A percentile compares a stretch with the other conserved stretches of the same genome.
phyloP scores from a whole-genome alignment of 1,139 yeast genomes.

The Kazachstania sp. region DNA sequence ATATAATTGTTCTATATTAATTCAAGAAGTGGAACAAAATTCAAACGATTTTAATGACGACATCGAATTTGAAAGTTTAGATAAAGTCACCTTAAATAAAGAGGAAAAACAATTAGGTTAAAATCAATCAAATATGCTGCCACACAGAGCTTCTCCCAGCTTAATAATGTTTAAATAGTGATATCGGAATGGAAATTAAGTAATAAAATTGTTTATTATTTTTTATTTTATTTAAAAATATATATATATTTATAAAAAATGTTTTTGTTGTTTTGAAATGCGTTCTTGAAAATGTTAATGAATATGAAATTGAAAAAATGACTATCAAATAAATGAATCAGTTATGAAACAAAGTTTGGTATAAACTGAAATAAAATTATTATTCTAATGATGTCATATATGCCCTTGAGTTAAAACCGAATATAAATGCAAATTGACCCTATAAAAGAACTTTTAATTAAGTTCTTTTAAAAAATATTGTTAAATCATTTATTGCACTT shows the following conservation, averaged over 20 bases:
- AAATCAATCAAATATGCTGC: no score
- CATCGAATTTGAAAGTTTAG: constrained; percentile 3
- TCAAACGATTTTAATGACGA: neutral
- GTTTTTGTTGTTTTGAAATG: no score
- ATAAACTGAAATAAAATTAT: no score
- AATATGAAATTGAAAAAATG: neutral
- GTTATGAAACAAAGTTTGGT: neutral
- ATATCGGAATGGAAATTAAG: no score
- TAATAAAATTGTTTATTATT: neutral
- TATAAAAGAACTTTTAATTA: neutral
- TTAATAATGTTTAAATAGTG: neutral
- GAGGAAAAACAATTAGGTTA: constrained; percentile 15
- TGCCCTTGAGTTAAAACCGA: neutral
- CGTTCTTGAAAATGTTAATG: neutral
- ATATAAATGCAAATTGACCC: neutral
- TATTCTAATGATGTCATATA: neutral
- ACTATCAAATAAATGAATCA: neutral
- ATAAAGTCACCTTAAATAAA: constrained; percentile 10
- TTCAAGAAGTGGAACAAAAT: constrained; percentile 1
- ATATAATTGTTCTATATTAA: constrained; percentile 5
- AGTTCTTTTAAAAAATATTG: no score
- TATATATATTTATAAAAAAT: neutral
- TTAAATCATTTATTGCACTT: neutral
- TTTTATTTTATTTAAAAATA: neutral
- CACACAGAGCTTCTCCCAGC: no score